A percentile compares a stretch with the other conserved stretches of the same genome.
Conservation (phyloP, 805 yeast genomes). For the Saccharomycopsis microspora region DNA sequence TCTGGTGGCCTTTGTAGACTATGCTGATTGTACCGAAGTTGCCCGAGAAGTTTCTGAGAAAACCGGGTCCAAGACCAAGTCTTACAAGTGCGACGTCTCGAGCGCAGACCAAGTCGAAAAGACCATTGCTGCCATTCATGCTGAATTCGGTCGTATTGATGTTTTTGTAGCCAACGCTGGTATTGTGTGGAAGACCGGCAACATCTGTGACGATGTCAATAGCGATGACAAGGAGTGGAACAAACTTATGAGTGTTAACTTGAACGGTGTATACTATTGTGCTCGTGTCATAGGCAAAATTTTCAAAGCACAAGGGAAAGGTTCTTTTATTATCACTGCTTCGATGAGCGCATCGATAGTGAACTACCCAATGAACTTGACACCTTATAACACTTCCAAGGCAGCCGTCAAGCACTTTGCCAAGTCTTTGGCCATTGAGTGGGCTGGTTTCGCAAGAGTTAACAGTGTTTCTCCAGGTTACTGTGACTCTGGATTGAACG, state of each 20-base stretch:
- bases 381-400: conserved; percentile 31
- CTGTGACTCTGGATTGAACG: conserved; percentile 33
- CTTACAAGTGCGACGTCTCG: conserved; percentile 50
- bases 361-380: conserved; percentile 78
- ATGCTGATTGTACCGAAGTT: conserved; percentile 33
- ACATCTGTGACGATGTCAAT: conserved; percentile 34
- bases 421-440: conserved; percentile 73
- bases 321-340: conserved; percentile 74
- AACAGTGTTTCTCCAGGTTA: conserved; percentile 43
- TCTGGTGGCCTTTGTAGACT: conserved; percentile 58
- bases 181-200: conserved; percentile 67
- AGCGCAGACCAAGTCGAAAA: conserved; percentile 35
- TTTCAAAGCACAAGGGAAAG: conserved; percentile 57
- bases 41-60: conserved; percentile 42
- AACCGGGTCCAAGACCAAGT: conserved; percentile 49
- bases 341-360: conserved; percentile 86
- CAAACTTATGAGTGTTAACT: conserved; percentile 60
- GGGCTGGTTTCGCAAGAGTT: conserved; percentile 57
- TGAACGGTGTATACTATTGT: conserved; percentile 72
- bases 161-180: conserved; percentile 86
- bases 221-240: conserved; percentile 46
- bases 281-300: conserved; percentile 63
- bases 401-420: conserved; percentile 73
- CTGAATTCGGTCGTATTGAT: conserved; percentile 72
- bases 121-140: conserved; percentile 36